A percentile compares a stretch with the other conserved stretches of the same genome.
These are phyloP conservation scores for Mycena indigotica DNA, from an alignment of 768 basidiomycete species.

Conservation along the genomic window DNA sequence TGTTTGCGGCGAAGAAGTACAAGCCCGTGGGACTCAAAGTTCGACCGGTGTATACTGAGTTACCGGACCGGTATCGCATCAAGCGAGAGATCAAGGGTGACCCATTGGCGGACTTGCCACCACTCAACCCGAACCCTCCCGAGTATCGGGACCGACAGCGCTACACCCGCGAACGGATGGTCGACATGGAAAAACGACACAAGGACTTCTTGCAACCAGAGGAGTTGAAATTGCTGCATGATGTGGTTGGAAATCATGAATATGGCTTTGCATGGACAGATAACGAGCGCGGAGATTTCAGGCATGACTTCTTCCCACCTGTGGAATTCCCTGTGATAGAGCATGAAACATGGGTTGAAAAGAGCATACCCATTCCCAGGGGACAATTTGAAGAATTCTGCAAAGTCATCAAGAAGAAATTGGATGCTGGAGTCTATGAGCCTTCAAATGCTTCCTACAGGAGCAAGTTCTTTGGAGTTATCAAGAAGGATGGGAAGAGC, in stretches of 20 bases:
- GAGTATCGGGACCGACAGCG: constrained; percentile 16
- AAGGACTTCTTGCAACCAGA: background rate
- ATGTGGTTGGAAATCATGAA: constrained; percentile 3
- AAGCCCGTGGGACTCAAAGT: constrained; percentile 22
- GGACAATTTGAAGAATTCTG: constrained; percentile 20
- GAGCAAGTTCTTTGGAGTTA: constrained; percentile 17
- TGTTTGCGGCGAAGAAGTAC: constrained; percentile 19
- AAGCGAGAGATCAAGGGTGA: constrained; percentile 24
- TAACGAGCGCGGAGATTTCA: constrained; percentile 15
- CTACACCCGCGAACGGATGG: constrained; percentile 23
- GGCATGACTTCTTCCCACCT: background rate
- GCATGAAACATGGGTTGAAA: constrained; percentile 4
- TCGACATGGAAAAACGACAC: constrained; percentile 16
- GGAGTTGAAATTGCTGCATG: background rate
- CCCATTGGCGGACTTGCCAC: constrained; percentile 22
- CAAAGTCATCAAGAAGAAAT: background rate
- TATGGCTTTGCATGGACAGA: constrained; percentile 22
- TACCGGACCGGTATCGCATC: constrained; percentile 23
- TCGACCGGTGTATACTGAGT: constrained; percentile 19
- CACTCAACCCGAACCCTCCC: constrained; percentile 18
- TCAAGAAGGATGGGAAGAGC: constrained; percentile 20
- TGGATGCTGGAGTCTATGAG: constrained; percentile 4
- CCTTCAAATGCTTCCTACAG: constrained; percentile 2
- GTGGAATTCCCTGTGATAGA: background rate
- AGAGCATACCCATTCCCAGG: constrained; percentile 23